A percentile compares a stretch with the other conserved stretches of the same genome.
These are phyloP conservation scores for Russula sp. DNA, from an alignment of 768 basidiomycete genomes.

Conservation along the genomic window DNA sequence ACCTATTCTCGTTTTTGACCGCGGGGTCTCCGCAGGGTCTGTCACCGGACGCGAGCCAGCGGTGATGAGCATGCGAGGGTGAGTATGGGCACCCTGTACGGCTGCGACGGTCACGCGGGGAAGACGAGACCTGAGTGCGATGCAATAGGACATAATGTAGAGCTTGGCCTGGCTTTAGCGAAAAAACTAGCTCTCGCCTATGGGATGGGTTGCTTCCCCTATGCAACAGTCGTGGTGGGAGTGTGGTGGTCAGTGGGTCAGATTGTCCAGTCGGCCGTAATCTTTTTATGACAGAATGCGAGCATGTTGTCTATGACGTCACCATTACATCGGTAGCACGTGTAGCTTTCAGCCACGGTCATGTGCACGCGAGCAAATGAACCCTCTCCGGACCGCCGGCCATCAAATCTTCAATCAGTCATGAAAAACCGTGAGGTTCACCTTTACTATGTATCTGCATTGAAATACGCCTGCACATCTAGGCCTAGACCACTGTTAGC, in stretches of 20 bases:
- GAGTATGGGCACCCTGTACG: background rate
- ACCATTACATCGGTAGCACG: conserved; percentile 3
- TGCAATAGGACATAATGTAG: background rate
- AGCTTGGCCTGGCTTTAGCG: background rate
- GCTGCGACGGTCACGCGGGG: conserved; percentile 1
- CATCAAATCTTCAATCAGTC: too few species aligned
- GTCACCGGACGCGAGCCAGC: conserved; percentile 6
- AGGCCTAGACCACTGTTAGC: too few species aligned
- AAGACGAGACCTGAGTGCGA: background rate
- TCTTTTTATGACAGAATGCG: too few species aligned
- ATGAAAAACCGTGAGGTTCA: too few species aligned
- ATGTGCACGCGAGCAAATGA: too few species aligned
- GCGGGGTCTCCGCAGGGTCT: conserved; percentile 2
- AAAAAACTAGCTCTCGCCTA: background rate
- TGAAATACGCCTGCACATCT: background rate
- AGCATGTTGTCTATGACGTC: background rate
- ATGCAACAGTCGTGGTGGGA: background rate
- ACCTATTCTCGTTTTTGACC: background rate
- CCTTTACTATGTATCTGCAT: too few species aligned
- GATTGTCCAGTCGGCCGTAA: too few species aligned
- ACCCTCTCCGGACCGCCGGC: too few species aligned
- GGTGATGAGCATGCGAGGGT: conserved; percentile 7
- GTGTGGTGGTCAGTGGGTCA: background rate
- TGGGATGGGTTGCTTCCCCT: background rate
- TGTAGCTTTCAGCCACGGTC: background rate